Conservation (phyloP, 495 filamentous ascomycete species). For the Aspergillus kassunensis region DNA sequence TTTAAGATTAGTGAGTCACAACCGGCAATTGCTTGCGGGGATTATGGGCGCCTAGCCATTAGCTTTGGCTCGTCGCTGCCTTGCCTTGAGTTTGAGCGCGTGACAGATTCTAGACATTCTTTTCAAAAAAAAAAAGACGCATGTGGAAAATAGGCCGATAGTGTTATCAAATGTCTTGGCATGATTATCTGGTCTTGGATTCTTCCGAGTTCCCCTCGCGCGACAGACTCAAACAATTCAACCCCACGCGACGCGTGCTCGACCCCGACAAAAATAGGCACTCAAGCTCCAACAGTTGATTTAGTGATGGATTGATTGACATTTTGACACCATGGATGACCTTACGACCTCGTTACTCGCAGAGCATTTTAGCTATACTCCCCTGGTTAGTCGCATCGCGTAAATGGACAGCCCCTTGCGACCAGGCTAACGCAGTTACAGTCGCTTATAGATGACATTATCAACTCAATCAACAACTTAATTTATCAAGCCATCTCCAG, state of each 20-base stretch:
- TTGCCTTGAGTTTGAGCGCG: no score
- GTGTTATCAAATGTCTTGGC: no score
- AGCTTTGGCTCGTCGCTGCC: no score
- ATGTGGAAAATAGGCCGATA: no score
- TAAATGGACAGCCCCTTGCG: conserved; percentile 6
- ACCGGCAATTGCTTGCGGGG: not conserved
- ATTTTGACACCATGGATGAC: conserved; percentile 37
- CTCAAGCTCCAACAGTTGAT: not conserved
- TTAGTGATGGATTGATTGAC: not conserved
- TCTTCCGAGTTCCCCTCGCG: no score
- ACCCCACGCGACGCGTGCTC: conserved; percentile 22
- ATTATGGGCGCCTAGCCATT: not conserved
- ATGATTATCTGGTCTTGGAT: no score
- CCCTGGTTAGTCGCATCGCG: conserved; percentile 60
- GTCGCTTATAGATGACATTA: conserved; percentile 94
- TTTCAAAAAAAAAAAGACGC: no score
- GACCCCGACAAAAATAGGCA: not conserved
- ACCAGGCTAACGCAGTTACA: conserved; percentile 34
- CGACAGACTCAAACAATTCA: no score
- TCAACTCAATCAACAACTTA: conserved; percentile 90
- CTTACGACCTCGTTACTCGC: conserved; percentile 73
- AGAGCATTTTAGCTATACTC: conserved; percentile 93
- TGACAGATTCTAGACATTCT: no score
- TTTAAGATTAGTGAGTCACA: not conserved
- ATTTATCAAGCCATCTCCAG: conserved; percentile 79